phyloP scores from a whole-genome alignment of 1,284 basidiomycete genomes.

The Termitomyces sp. region DNA sequence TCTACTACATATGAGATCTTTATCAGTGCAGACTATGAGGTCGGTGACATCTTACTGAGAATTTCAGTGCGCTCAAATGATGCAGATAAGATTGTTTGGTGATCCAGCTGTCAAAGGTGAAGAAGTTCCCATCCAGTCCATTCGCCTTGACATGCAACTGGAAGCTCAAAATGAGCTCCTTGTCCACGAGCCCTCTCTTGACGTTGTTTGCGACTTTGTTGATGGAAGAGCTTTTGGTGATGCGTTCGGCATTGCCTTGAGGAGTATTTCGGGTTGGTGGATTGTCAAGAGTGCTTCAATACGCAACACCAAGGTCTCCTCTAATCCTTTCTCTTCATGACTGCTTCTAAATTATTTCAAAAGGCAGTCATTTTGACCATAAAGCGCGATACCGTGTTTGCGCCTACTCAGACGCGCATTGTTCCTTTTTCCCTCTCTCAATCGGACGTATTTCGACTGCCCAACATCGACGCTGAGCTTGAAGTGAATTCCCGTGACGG shows the following conservation, averaged over 20 bases:
- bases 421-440: slow-evolving; percentile 48
- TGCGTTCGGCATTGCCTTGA: slow-evolving; percentile 58
- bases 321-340: not conserved
- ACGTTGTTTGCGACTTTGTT: slow-evolving; percentile 59
- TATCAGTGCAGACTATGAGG: slow-evolving; percentile 72
- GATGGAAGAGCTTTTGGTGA: slow-evolving; percentile 65
- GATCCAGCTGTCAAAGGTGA: slow-evolving; percentile 46
- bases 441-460: slow-evolving; percentile 23
- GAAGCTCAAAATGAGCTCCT: slow-evolving; percentile 27
- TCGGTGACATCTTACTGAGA: slow-evolving; percentile 22
- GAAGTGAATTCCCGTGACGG: slow-evolving; percentile 23
- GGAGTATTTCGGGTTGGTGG: slow-evolving; percentile 51
- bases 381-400: slow-evolving; percentile 37
- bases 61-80: slow-evolving; percentile 5
- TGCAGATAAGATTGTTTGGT: slow-evolving; percentile 73
- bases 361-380: slow-evolving; percentile 34
- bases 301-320: slow-evolving; percentile 14
- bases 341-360: not conserved
- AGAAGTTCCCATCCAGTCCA: slow-evolving; percentile 44
- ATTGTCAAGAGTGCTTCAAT: slow-evolving; percentile 28
- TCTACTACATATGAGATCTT: slow-evolving; percentile 50
- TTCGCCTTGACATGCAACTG: slow-evolving; percentile 41
- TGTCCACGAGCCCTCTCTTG: slow-evolving; percentile 41
- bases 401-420: slow-evolving; percentile 56
- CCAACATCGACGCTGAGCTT: slow-evolving; percentile 35